Conservation (phyloP, 495 filamentous ascomycete species). For the Annulohypoxylon maeteangense region DNA sequence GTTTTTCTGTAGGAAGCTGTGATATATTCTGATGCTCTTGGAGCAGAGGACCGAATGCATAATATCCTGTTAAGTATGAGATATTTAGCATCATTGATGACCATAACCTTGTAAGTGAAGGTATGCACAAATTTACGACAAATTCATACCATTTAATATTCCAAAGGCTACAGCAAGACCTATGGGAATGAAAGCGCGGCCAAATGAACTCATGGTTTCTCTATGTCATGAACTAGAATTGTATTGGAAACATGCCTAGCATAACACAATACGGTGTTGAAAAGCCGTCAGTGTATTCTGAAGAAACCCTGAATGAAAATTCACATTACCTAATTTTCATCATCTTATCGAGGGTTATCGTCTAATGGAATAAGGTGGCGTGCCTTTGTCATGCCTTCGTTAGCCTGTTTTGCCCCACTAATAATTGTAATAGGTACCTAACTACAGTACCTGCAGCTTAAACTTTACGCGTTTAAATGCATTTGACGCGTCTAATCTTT, state of each 20-base stretch:
- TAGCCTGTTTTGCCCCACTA: conserved; percentile 15
- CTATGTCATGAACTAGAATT: not conserved
- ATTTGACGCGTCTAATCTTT: conserved; percentile 31
- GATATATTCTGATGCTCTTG: conserved; percentile 49
- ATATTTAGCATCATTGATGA: conserved; percentile 20
- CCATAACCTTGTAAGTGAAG: conserved; percentile 24
- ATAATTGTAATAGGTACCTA: not conserved
- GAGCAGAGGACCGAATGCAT: conserved; percentile 55
- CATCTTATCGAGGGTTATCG: not conserved
- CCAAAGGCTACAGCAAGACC: conserved; percentile 45
- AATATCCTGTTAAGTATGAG: conserved; percentile 52
- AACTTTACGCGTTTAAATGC: conserved; percentile 42
- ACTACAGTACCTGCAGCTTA: not conserved
- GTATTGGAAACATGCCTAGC: not conserved
- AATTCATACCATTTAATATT: conserved; percentile 48
- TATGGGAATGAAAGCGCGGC: conserved; percentile 37
- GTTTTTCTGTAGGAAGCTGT: conserved; percentile 26
- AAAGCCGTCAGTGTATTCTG: not conserved
- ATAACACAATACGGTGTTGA: not conserved
- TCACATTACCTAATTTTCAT: not conserved
- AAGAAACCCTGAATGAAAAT: too few relatives aligned
- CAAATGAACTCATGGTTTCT: conserved; percentile 42
- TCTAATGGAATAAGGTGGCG: conserved; percentile 6
- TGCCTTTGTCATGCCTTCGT: not conserved
- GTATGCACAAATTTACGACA: conserved; percentile 9